Evolutionary conservation across 2,329 filamentous ascomycete species (phyloP), one percentile per base, ranked within the genome.

Genomic region (Monosporascus sp.): DNA sequence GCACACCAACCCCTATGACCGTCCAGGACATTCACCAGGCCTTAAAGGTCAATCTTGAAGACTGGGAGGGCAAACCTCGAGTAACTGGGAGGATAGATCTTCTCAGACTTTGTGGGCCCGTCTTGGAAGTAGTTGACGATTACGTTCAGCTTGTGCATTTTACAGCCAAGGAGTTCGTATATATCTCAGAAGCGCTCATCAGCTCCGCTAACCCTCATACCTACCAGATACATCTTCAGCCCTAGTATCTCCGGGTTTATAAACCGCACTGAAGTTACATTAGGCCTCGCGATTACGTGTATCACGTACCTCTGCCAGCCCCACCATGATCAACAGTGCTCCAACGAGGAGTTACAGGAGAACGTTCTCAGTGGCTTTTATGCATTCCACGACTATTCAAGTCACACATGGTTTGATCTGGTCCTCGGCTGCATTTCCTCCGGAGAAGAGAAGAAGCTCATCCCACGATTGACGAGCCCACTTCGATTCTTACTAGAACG

Each of bases 111-210:
- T 68, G 66, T 49, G 67, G 67, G 4, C 64, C 67, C 1, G 58
- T 70, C 24, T 51, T 70, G 4, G 67, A 70, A 52, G 39, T 65
- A 20, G 54, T 61, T 1, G 60, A 68, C 55, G 60, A 56, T 3
- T 52, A 57, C 22, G 52, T 66, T 11, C 65, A 66, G 3, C 66
- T 70, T 49, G 65, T 68, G 4, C 66, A 70, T 49, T 70, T 68
- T 52, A 70, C 66, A 3, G 67, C 60, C 17, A 62, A 68, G 48
- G 60, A 68, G 63, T 62, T 49, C 46, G 57, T 27, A 27, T 27
- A 27, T 6, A 27, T 27, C 25, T 27, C 25, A 27, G 25, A 27
- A 27, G 2, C 8, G 25, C 25, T 9, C 8, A 27, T 27, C 25
- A 27, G 8, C 25, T 9, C 8, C 25, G 25, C 25, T 27, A 27